These are phyloP conservation scores for Aspergillus thermomutatus DNA, from an alignment of 2,329 filamentous ascomycete genomes.

Conservation along the genomic window DNA sequence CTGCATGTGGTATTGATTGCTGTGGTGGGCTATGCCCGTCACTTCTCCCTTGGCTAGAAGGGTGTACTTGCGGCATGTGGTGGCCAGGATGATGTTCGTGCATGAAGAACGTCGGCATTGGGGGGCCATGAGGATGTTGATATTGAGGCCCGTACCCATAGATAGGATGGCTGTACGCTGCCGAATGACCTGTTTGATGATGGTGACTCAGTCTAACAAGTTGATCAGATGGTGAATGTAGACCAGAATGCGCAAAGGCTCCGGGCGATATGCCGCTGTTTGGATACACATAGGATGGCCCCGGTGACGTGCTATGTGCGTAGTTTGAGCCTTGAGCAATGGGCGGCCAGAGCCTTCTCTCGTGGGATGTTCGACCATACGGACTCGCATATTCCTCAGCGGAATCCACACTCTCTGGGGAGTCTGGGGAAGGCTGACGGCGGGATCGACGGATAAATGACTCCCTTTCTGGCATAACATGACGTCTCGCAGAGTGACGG, in stretches of 20 bases:
- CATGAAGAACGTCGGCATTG: slow-evolving; percentile 25
- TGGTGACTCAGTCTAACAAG: slow-evolving; percentile 30
- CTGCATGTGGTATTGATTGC: slow-evolving; percentile 26
- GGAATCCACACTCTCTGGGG: slow-evolving; percentile 62
- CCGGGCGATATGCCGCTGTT: slow-evolving; percentile 24
- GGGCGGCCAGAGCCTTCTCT: slow-evolving; percentile 32
- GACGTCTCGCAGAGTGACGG: slow-evolving; percentile 37
- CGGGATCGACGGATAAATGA: slow-evolving; percentile 36
- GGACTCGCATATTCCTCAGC: slow-evolving; percentile 58
- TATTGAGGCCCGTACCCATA: slow-evolving; percentile 30
- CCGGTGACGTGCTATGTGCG: slow-evolving; percentile 39
- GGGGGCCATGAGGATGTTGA: slow-evolving; percentile 22
- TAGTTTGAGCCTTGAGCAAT: slow-evolving; percentile 33
- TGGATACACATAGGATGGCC: slow-evolving; percentile 36
- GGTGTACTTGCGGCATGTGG: slow-evolving; percentile 20
- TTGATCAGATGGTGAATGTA: slow-evolving; percentile 29
- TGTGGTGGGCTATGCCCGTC: slow-evolving; percentile 31
- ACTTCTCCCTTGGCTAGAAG: slow-evolving; percentile 21
- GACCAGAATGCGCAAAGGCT: slow-evolving; percentile 24
- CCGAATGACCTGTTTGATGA: slow-evolving; percentile 20
- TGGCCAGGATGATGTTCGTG: slow-evolving; percentile 29
- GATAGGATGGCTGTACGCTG: slow-evolving; percentile 24
- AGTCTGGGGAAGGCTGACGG: slow-evolving; percentile 48
- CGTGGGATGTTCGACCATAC: slow-evolving; percentile 41
- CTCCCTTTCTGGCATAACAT: slow-evolving; percentile 36